Base-by-base conservation (phyloP, 257 asterid genomes). In the Solanum pennellii region DNA sequence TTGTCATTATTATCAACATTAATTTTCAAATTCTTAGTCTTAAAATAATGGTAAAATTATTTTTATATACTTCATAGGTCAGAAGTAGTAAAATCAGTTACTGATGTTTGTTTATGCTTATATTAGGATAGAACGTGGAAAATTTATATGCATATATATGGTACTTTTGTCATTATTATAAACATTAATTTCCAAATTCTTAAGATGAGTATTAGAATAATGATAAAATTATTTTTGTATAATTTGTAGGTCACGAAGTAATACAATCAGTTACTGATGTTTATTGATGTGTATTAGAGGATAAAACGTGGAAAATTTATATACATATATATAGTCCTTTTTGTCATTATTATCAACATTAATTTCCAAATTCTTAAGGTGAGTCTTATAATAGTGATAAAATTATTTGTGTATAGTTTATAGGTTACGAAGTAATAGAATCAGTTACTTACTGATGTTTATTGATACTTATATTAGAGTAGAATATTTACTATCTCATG, bases 191-290 rank as follows among this genome's bases (percentile, higher is more conserved):
- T 76, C 1, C 33, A 6, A 39, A 13, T 21, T 21, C 11, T 37
- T 1, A 3, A 27, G 56, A 23, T 37, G 39, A 5, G 3, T 3
- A 0, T 12, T 75, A 1, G 1, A 2, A 39, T 4, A 23, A 12
- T 0, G 2, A 1, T 39, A 39, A 6, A 23, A 1, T 9, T 23
- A 0, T 75, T 0, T 39, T 0, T 1, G 7, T 23, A 27, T 14
- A 31, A 2, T 9, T 5, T 39, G 3, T 6, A 75, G 6, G 6
- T 23, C 0, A 52, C 23, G 1, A 3, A 52, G 62, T 20, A 2
- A 1, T 13, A 6, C 4, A 15, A 27, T 13, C 33, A 75, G 2
- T 23, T 2, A 41, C 0, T 12, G 0, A 75, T 75, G 1, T 3
- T 75, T 52, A 21, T 2, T 52, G 23, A 75, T 75, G 1, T 1